Conservation (phyloP, 371 early-diverging fungal genomes). For the Actinomortierella wolfii region DNA sequence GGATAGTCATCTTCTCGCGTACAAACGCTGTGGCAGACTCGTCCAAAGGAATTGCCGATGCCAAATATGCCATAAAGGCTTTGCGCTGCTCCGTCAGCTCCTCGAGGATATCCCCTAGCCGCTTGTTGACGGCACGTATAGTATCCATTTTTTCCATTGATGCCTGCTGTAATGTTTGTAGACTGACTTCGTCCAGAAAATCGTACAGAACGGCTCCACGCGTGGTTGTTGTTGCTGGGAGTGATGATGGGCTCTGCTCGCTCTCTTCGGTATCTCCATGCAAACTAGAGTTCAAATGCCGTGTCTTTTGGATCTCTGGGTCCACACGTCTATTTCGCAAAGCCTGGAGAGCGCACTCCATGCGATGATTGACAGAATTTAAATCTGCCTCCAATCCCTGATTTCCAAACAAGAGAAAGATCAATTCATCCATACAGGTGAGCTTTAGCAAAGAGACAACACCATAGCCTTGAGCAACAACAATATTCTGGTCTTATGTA, state of each 20-base stretch:
- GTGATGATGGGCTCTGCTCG: neutral
- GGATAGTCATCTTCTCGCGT: constrained; percentile 41
- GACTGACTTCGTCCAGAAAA: constrained; percentile 35
- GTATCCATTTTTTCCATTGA: constrained; percentile 19
- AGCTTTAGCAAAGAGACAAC: no score
- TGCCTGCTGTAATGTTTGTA: constrained; percentile 19
- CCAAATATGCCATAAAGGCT: constrained; percentile 27
- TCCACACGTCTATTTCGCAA: constrained; percentile 30
- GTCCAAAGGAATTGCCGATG: constrained; percentile 37
- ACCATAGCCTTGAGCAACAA: no score
- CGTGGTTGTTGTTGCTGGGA: neutral
- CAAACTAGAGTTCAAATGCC: neutral
- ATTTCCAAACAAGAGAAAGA: no score
- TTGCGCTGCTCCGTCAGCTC: constrained; percentile 15
- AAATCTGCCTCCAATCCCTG: constrained; percentile 39
- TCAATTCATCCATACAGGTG: no score
- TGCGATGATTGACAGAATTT: constrained; percentile 19
- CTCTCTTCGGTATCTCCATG: neutral
- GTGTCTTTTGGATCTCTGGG: constrained; percentile 26
- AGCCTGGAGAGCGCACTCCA: constrained; percentile 32
- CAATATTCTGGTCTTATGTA: no score
- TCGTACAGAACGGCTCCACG: constrained; percentile 19
- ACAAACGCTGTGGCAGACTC: constrained; percentile 46
- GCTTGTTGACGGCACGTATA: constrained; percentile 12
- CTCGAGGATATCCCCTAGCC: constrained; percentile 17